Percentiles rank a stretch among this genome's conserved stretches.
phyloP scores from a whole-genome alignment of 73 alveolate species.

The Paramecium primaurelia region DNA sequence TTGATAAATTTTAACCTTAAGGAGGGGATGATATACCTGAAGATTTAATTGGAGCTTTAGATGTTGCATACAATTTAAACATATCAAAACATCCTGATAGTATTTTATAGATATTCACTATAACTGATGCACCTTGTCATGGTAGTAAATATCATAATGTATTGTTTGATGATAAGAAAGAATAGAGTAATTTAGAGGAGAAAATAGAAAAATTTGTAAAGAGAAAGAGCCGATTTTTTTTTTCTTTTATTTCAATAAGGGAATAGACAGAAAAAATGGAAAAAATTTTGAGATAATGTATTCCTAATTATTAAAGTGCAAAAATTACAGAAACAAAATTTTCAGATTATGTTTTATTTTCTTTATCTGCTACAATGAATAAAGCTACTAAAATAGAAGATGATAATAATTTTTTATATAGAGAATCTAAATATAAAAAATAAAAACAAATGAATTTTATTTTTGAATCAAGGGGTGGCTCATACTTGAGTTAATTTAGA shows the following conservation, averaged over 20 bases:
- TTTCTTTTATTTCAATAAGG: not conserved
- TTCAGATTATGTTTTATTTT: not conserved
- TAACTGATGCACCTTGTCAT: constrained; percentile 40
- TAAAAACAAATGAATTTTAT: not conserved
- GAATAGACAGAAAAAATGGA: not conserved
- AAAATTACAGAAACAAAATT: not conserved
- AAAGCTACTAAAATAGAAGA: not conserved
- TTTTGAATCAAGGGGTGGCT: not conserved
- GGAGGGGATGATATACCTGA: constrained; percentile 33
- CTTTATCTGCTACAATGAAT: not conserved
- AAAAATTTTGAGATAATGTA: not conserved
- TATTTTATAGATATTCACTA: not conserved
- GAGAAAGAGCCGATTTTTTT: not conserved
- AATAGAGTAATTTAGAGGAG: not conserved
- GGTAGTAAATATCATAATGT: not conserved
- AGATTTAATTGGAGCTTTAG: constrained; percentile 11
- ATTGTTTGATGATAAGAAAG: not conserved
- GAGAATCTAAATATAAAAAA: not conserved
- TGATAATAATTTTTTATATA: not conserved
- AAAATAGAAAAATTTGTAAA: not conserved
- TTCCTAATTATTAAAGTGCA: not conserved
- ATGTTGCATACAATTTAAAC: not conserved
- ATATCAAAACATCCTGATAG: not conserved
- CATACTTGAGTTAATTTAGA: not conserved
- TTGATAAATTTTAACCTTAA: not conserved